Percentiles rank a stretch among this genome's conserved stretches.
Conservation (phyloP, 768 basidiomycete genomes). For the Rhodocollybia butyracea region DNA sequence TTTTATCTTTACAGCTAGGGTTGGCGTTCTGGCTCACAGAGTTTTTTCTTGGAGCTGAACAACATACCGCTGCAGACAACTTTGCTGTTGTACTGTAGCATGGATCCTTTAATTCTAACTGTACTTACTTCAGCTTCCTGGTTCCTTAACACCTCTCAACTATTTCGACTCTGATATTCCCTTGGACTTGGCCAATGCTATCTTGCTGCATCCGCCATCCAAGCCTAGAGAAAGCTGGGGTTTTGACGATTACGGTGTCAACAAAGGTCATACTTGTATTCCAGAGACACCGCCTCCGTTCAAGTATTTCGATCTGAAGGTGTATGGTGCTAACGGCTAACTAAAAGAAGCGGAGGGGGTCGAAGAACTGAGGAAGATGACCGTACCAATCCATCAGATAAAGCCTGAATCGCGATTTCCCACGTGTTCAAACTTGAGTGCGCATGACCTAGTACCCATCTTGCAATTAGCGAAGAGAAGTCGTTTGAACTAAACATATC, state of each 20-base stretch:
- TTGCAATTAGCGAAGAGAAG: too few species aligned
- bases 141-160: slow-evolving; percentile 58
- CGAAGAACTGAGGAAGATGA: slow-evolving; percentile 36
- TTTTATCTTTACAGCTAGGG: too few species aligned
- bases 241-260: slow-evolving; percentile 54
- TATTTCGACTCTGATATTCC: slow-evolving; percentile 64
- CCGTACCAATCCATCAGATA: slow-evolving; percentile 37
- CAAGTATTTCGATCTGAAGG: slow-evolving; percentile 30
- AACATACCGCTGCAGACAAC: too few species aligned
- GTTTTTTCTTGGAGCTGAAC: too few species aligned
- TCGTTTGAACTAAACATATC: too few species aligned
- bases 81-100: background rate
- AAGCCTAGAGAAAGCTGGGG: slow-evolving; percentile 34
- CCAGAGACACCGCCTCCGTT: slow-evolving; percentile 35
- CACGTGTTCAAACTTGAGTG: too few species aligned
- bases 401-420: slow-evolving; percentile 21
- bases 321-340: slow-evolving; percentile 33
- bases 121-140: slow-evolving; percentile 44
- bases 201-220: slow-evolving; percentile 41
- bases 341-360: slow-evolving; percentile 22
- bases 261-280: slow-evolving; percentile 33
- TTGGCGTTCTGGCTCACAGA: too few species aligned
- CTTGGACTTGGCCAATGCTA: slow-evolving; percentile 52
- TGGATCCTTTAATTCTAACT: background rate
- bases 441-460: too few species aligned